These are phyloP conservation scores for Diaporthe amygdali DNA, from an alignment of 2,329 filamentous ascomycete genomes.

Conservation along the genomic window DNA sequence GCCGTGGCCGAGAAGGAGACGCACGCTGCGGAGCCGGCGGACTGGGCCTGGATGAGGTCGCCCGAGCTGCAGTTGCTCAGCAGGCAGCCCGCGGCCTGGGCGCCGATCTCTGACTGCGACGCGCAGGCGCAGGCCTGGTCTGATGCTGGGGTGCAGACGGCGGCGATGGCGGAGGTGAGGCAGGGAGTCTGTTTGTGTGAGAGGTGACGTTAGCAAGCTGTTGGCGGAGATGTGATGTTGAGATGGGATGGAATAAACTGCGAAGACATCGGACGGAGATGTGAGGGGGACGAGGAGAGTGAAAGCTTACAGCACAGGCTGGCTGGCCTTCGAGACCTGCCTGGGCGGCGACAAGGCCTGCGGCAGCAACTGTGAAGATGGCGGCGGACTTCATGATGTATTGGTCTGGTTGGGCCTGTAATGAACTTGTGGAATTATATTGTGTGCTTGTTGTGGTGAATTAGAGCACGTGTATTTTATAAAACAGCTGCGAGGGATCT, in stretches of 20 bases:
- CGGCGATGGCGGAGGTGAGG: conserved; percentile 51
- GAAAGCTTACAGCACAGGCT: conserved; percentile 40
- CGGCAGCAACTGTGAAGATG: conserved; percentile 32
- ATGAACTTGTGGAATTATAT: neutral
- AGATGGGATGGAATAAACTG: neutral
- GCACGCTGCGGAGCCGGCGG: conserved; percentile 39
- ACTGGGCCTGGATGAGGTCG: conserved; percentile 35
- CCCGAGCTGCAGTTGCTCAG: conserved; percentile 34
- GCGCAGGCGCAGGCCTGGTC: conserved; percentile 60
- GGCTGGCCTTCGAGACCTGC: conserved; percentile 40
- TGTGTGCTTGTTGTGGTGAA: neutral
- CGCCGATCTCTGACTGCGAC: conserved; percentile 36
- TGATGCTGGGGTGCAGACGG: conserved; percentile 47
- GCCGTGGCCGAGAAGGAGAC: conserved; percentile 33
- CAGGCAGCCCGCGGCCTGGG: conserved; percentile 37
- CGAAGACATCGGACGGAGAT: neutral
- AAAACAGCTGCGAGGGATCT: neutral
- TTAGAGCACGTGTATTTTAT: neutral
- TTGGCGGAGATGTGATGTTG: neutral
- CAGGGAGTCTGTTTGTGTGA: conserved; percentile 45
- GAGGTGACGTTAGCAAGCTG: neutral
- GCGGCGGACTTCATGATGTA: conserved; percentile 35
- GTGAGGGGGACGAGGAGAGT: neutral
- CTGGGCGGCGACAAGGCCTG: conserved; percentile 37
- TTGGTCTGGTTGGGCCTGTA: neutral